These are phyloP conservation scores for Diaporthe destruens DNA, from an alignment of 2,329 filamentous ascomycete genomes.

Conservation along the genomic window DNA sequence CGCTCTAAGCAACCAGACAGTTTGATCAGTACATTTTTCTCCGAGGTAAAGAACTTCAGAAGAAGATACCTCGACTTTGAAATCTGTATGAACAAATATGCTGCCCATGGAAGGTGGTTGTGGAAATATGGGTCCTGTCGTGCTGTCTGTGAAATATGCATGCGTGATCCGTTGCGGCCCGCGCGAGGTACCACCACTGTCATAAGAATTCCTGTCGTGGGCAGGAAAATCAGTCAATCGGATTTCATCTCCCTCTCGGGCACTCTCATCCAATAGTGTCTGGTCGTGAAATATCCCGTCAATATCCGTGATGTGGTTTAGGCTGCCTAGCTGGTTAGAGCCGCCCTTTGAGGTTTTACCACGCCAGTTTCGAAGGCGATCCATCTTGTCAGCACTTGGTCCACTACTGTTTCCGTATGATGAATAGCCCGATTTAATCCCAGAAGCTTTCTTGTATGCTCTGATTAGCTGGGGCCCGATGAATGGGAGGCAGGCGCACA, in stretches of 20 bases:
- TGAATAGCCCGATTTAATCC: background rate
- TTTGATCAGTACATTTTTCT: background rate
- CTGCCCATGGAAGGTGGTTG: background rate
- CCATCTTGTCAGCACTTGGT: conserved; percentile 10
- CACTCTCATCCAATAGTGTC: background rate
- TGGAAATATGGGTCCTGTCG: background rate
- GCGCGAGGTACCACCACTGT: background rate
- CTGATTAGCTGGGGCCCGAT: conserved; percentile 22
- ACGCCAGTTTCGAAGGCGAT: background rate
- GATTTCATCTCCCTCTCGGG: background rate
- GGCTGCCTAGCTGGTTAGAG: conserved; percentile 3
- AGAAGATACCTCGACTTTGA: conserved; percentile 14
- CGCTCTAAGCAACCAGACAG: background rate
- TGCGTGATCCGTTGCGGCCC: background rate
- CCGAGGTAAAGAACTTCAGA: background rate
- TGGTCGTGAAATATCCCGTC: conserved; percentile 10
- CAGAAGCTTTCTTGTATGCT: background rate
- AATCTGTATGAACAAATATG: conserved; percentile 3
- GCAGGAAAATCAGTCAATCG: background rate
- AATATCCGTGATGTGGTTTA: conserved; percentile 12
- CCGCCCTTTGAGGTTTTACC: background rate
- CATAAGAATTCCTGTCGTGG: background rate
- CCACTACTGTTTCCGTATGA: conserved; percentile 15
- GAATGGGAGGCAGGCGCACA: conserved; percentile 16
- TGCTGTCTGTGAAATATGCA: background rate